Evolutionary conservation across 768 basidiomycete genomes (phyloP), one percentile per base, ranked within the genome.

Genomic region (Panellus pusillus): DNA sequence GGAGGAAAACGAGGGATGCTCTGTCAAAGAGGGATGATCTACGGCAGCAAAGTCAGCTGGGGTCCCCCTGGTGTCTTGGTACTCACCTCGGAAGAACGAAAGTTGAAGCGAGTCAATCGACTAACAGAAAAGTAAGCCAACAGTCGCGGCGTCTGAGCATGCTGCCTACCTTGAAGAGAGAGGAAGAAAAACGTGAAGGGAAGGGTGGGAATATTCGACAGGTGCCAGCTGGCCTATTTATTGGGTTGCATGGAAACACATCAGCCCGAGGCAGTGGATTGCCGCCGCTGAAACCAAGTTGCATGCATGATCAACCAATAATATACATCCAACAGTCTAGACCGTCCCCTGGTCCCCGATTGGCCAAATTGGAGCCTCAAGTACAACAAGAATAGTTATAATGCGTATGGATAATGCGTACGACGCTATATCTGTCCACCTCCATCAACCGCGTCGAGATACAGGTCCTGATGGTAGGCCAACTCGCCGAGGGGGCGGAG

Each of bases 1-100:
- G 82, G 79, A 82, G 84, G 79, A 74, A 65, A 70, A 68, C 73
- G 70, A 72, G 66, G 66, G 65, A 66, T 73, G 27, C 80, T 84
- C 85, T 87, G 70, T 84, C 85, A 80, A 87, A 87, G 84, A 84
- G 80, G 11, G 74, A 74, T 78, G 78, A 81, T 82, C 82, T 83
- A n/a, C n/a, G n/a, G n/a, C n/a, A 66, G 50, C 18, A 29, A 40
- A 53, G 44, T 55, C 12, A 47, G 51, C 51, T 43, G 56, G 57
- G 39, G 45, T 24, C 2, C 24, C 24, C 3, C 24, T 24, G 24
- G 6, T 24, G 24, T 24, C 24, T 45, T 49, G 38, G 36, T 12
- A 64, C 73, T 60, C 54, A 80, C 80, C 80, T 77, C 74, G 74
- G 67, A 66, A 67, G 72, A 79, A 81, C 67, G 74, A 82, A 83